Evolutionary conservation across 2,329 filamentous ascomycete genomes (phyloP), one percentile per base, ranked within the genome.

Genomic region (Epichloe elymi): DNA sequence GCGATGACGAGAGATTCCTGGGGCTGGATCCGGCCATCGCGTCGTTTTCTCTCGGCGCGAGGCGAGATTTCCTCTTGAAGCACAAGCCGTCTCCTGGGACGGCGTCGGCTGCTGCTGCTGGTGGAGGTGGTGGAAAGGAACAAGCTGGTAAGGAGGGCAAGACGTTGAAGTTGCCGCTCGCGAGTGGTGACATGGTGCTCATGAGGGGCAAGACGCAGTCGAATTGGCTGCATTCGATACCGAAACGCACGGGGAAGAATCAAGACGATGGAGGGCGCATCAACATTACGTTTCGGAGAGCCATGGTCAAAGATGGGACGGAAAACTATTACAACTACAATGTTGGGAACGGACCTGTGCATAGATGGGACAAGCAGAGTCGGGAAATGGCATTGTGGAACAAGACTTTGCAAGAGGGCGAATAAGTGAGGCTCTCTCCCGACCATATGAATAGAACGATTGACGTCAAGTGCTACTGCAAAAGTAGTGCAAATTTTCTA

Each of bases 251-350:
- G 39, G 82, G 82, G 3, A 79, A 75, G 62, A 79, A 78, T 43
- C 75, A 75, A 33, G 74, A 74, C 48, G 82, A 83, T 33, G 77
- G 80, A 23, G 80, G 80, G 3, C 70, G 81, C 46, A 82, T 85
- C 58, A 91, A 91, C 61, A 89, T 91, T 55, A 91, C 87, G 0
- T 88, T 90, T 61, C 71, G 86, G 30, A 76, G 74, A 57, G 86
- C 84, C 20, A 74, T 88, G 71, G 73, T 85, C 20, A 83, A 76
- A 57, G 83, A 71, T 3, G 86, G 85, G 1, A 90, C 85, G 30
- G 82, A 88, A 59, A 91, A 91, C 65, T 90, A 91, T 64, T 89
- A 91, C 65, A 79, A 81, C 61, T 91, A 91, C 67, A 91, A 91
- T 67, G 83, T 90, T 48, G 86, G 86, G 0, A 74, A 66, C 39